Conservation (phyloP, 768 basidiomycete species). For the Filobasidium floriforme region DNA sequence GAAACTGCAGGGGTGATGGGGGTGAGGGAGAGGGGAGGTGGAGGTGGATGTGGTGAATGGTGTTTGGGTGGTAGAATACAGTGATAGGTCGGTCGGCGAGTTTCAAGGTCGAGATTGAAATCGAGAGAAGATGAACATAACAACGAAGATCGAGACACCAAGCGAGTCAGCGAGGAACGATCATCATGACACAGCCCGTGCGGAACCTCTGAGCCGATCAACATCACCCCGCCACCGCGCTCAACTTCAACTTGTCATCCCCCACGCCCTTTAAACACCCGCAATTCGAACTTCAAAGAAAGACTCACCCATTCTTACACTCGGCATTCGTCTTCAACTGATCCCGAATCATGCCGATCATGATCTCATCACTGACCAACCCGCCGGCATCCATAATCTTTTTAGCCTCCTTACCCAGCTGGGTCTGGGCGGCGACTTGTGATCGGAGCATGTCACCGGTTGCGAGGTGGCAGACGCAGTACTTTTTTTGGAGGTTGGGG, state of each 20-base stretch:
- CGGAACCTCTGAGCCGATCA: too few relatives aligned
- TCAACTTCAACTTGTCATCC: too few relatives aligned
- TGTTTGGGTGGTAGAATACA: too few relatives aligned
- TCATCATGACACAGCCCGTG: too few relatives aligned
- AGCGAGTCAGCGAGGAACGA: constrained; percentile 66
- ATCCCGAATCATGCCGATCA: constrained; percentile 95
- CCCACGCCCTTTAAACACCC: too few relatives aligned
- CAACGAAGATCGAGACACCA: too few relatives aligned
- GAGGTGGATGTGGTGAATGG: too few relatives aligned
- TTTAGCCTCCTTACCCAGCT: constrained; percentile 84
- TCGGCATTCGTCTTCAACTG: constrained; percentile 85
- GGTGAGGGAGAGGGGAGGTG: too few relatives aligned
- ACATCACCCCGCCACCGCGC: too few relatives aligned
- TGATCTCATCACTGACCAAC: constrained; percentile 91
- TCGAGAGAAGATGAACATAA: too few relatives aligned
- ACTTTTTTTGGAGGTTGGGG: constrained; percentile 80
- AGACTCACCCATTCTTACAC: constrained; percentile 88
- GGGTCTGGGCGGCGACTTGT: constrained; percentile 78
- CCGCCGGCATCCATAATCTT: constrained; percentile 95
- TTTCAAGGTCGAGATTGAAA: too few relatives aligned
- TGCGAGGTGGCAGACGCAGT: constrained; percentile 94
- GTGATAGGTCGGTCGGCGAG: too few relatives aligned
- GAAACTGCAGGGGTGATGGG: constrained; percentile 56
- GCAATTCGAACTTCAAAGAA: neutral
- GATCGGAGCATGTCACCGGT: constrained; percentile 98